A percentile compares a stretch with the other conserved stretches of the same genome.
Conservation (phyloP, 345 rosid genomes). For the Sonneratia caseolaris region DNA sequence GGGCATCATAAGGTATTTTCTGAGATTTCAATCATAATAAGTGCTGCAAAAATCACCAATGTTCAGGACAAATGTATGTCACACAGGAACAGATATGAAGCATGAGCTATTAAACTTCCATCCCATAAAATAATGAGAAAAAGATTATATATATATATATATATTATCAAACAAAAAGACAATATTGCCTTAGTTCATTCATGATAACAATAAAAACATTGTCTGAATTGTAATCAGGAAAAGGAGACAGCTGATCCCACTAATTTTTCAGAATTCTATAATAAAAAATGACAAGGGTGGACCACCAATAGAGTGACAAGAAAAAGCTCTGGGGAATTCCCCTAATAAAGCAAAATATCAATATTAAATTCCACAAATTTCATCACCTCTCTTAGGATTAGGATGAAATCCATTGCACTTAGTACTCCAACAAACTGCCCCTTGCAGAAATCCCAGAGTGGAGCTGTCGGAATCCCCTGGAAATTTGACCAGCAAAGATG, state of each 20-base stretch:
- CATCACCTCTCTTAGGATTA: constrained; percentile 64
- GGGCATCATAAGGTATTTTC: neutral
- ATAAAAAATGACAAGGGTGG: neutral
- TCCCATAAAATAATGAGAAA: neutral
- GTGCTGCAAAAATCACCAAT: neutral
- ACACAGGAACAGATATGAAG: neutral
- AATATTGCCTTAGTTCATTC: neutral
- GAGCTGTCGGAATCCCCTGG: constrained; percentile 62
- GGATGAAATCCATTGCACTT: constrained; percentile 55
- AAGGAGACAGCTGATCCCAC: neutral
- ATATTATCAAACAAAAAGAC: no score
- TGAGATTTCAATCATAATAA: neutral
- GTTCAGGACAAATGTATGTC: neutral
- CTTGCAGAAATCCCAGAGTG: constrained; percentile 59
- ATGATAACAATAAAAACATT: neutral
- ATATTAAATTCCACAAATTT: neutral
- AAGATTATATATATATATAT: neutral
- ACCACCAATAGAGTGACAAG: no score
- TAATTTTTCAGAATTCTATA: neutral
- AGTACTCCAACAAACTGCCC: constrained; percentile 70
- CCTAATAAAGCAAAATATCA: neutral
- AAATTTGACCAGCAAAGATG: constrained; percentile 12
- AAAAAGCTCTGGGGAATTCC: neutral
- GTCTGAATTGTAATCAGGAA: neutral
- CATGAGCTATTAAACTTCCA: neutral